Base-by-base conservation (phyloP, 1,284 basidiomycete species). In the Entoloma clypeatum region DNA sequence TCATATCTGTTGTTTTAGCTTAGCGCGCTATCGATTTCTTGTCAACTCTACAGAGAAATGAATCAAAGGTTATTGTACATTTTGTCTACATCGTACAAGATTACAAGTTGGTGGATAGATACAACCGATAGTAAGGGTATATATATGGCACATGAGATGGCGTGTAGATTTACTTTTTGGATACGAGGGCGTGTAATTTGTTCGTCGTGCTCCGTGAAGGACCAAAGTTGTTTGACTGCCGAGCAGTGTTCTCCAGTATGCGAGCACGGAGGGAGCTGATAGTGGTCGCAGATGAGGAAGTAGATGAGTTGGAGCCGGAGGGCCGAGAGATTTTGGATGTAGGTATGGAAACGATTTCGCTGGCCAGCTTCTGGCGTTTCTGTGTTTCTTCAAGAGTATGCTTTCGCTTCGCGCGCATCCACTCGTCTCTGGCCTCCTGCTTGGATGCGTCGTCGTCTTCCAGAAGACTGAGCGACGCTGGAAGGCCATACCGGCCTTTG, bases 401-500 rank as follows among this genome's bases (percentile, higher is more conserved):
- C 26, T 75, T 75, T 31, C 59, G 63, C 47, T 68, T 68, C 5
- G 64, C 79, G 51, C 59, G 71, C 38, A 63, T 62, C 79, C 83
- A 87, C 51, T 79, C 72, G 39, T 72, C 67, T 45, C 73, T 79
- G 9, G 85, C 88, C 44, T 73, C 73, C 27, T 70, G 63, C 39
- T 64, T 69, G 8, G 71, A 65, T 31, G 67, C 65, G 9, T 75
- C 75, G 44, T 81, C 79, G 23, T 85, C 81, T 27, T 71, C 73
- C 2, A 79, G 59, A 5, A 91, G 71, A 14, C 58, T 65, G 21
- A 92, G 61, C 4, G 68, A 65, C 42, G 79, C 75, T 1, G 82
- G 83, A 5, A 96, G 64, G 0, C 79, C 91, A 62, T 89, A 93
- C 46, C 74, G 72, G 23, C 71, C 74, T 51, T 81, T 85, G 31